phyloP scores from a whole-genome alignment of 305 asterid genomes.

The Fraxinus sp. region DNA sequence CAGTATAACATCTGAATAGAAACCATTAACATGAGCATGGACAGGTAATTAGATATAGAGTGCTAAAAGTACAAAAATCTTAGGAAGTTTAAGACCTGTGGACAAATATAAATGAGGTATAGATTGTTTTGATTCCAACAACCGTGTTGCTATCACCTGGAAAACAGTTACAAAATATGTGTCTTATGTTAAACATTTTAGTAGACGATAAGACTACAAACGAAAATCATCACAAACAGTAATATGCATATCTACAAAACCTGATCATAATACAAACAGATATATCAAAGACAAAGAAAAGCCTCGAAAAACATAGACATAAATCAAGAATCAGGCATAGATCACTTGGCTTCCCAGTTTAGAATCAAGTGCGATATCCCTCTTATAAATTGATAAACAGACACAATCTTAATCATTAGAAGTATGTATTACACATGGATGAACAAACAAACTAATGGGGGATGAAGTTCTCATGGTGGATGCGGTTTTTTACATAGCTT shows the following conservation, averaged over 20 bases:
- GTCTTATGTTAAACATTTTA: constrained; percentile 2
- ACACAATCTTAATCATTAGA: constrained; percentile 16
- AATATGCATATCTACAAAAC: neutral
- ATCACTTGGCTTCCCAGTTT: constrained; percentile 7
- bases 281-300: neutral
- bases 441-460: constrained; percentile 2
- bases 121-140: constrained; percentile 89
- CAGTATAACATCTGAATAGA: constrained; percentile 72
- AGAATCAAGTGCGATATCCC: neutral
- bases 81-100: constrained; percentile 56
- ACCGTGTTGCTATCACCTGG: constrained; percentile 89
- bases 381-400: neutral
- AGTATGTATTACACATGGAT: constrained; percentile 1
- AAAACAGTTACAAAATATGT: constrained; percentile 17
- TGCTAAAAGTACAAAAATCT: constrained; percentile 19
- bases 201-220: constrained; percentile 16
- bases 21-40: constrained; percentile 30
- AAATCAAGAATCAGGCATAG: constrained; percentile 10
- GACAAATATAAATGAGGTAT: constrained; percentile 91
- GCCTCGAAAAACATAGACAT: neutral
- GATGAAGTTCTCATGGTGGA: constrained; percentile 10
- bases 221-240: constrained; percentile 14
- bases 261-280: neutral
- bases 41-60: constrained; percentile 18
- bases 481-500: neutral